Conservation (phyloP, 805 yeast species). For the Tetrapisispora fleetii region DNA sequence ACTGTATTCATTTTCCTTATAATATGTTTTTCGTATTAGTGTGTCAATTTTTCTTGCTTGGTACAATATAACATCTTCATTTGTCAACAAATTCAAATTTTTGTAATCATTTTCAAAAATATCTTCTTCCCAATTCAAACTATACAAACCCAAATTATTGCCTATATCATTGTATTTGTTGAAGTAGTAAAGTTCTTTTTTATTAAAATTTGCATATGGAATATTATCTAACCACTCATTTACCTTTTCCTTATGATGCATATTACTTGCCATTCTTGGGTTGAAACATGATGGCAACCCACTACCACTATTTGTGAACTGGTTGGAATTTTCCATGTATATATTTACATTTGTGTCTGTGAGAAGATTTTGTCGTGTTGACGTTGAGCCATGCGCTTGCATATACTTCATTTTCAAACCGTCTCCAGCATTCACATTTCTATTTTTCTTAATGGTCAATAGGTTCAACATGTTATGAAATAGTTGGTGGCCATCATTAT, state of each 20-base stretch:
- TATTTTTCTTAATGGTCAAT: not conserved
- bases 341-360: not conserved
- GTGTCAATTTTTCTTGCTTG: slow-evolving; percentile 21
- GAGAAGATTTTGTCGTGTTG: not conserved
- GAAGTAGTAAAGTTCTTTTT: slow-evolving; percentile 6
- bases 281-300: slow-evolving; percentile 42
- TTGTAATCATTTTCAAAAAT: slow-evolving; percentile 2
- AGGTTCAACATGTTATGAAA: not conserved
- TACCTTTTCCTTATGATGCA: slow-evolving; percentile 61
- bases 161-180: slow-evolving; percentile 11
- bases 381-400: not conserved
- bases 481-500: not conserved
- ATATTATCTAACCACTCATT: slow-evolving; percentile 51
- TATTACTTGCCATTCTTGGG: slow-evolving; percentile 52
- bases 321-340: not conserved
- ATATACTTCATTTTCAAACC: not conserved
- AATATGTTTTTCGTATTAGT: slow-evolving; percentile 16
- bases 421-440: not conserved
- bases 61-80: slow-evolving; percentile 17
- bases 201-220: slow-evolving; percentile 30
- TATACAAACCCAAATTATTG: slow-evolving; percentile 10
- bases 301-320: slow-evolving; percentile 1
- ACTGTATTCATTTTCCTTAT: slow-evolving; percentile 3
- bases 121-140: slow-evolving; percentile 27
- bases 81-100: slow-evolving; percentile 4